Conservation (phyloP, 202 grass and related monocot species). For the Schoenoplectus tabernaemontani region DNA sequence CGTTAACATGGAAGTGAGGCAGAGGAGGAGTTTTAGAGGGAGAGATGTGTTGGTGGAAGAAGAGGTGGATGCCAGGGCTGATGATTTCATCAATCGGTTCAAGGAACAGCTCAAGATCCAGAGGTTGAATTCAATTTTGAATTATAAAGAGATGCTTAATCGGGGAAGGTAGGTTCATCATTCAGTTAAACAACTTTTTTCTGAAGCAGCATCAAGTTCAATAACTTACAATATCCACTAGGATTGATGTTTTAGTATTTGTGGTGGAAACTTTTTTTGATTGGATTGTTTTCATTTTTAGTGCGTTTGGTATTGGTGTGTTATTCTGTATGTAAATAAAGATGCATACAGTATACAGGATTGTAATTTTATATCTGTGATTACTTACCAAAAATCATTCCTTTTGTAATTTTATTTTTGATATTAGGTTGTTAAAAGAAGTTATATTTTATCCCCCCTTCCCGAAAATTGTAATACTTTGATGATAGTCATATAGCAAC, state of each 20-base stretch:
- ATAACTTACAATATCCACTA: not conserved
- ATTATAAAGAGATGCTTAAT: constrained; percentile 68
- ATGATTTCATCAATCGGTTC: constrained; percentile 79
- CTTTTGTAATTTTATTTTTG: not conserved
- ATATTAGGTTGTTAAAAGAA: not conserved
- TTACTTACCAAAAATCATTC: not conserved
- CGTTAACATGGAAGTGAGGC: constrained; percentile 26
- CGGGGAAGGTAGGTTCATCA: constrained; percentile 28
- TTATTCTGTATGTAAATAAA: constrained; percentile 16
- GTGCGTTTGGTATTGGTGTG: not conserved
- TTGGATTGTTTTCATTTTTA: not conserved
- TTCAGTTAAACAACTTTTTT: not conserved
- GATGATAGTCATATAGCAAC: not conserved
- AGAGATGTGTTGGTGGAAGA: constrained; percentile 9
- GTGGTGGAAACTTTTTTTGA: not conserved
- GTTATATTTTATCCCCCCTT: not conserved
- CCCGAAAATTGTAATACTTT: not conserved
- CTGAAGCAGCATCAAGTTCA: not conserved
- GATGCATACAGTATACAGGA: not conserved
- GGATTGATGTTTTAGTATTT: not conserved
- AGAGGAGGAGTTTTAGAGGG: constrained; percentile 27
- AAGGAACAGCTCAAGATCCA: constrained; percentile 68
- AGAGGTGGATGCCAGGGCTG: constrained; percentile 51
- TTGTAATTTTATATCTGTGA: not conserved
- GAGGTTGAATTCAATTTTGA: constrained; percentile 68